Conservation (phyloP, 768 basidiomycete species). For the Suillus clintonianus region DNA sequence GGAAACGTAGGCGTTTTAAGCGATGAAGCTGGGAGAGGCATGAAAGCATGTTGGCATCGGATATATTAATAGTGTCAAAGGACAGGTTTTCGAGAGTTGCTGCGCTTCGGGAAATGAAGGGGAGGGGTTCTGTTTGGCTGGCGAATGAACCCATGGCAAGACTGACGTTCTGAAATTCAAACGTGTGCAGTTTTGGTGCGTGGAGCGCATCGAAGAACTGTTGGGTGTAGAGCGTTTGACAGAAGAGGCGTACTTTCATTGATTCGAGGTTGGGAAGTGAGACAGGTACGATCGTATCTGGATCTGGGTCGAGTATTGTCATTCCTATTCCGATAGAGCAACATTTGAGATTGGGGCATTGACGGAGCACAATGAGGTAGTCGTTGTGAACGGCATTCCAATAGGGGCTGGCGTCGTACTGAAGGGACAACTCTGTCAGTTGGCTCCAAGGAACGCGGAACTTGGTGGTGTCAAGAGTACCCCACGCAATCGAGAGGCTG, state of each 20-base stretch:
- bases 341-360: slow-evolving; percentile 26
- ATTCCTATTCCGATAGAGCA: slow-evolving; percentile 30
- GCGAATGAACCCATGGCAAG: slow-evolving; percentile 26
- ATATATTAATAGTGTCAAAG: slow-evolving; percentile 24
- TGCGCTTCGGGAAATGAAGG: slow-evolving; percentile 26
- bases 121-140: slow-evolving; percentile 28
- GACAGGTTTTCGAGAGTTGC: slow-evolving; percentile 29
- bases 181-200: slow-evolving; percentile 25
- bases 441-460: slow-evolving; percentile 32
- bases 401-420: slow-evolving; percentile 27
- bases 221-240: slow-evolving; percentile 25
- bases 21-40: slow-evolving; percentile 22
- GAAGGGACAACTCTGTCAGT: slow-evolving; percentile 27
- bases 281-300: slow-evolving; percentile 16
- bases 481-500: slow-evolving; percentile 29
- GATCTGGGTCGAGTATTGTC: slow-evolving; percentile 16
- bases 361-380: slow-evolving; percentile 23
- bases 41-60: slow-evolving; percentile 17
- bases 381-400: slow-evolving; percentile 32
- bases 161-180: slow-evolving; percentile 30
- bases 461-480: slow-evolving; percentile 24
- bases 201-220: slow-evolving; percentile 28
- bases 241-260: slow-evolving; percentile 25
- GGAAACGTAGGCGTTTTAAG: slow-evolving; percentile 18
- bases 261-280: slow-evolving; percentile 29